Base-by-base conservation (phyloP, 495 filamentous ascomycete species). In the Oleoguttula mirabilis region DNA sequence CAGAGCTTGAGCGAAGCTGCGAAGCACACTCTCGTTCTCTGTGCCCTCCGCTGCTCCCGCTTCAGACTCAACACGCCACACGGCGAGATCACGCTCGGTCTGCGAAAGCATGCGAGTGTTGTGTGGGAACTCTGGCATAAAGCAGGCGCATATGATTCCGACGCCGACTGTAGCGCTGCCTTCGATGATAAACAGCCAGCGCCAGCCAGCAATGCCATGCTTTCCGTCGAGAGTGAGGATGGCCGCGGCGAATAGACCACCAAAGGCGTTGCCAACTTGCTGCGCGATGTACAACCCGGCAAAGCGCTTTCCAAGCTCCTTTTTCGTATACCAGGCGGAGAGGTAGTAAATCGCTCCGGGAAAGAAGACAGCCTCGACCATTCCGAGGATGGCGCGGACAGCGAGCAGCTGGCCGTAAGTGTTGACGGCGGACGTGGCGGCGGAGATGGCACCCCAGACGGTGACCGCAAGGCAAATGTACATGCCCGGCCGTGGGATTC, bases 261-360 rank as follows among this genome's bases (percentile, higher is more conserved):
- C 68, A 31, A 71, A 51, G 31, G 73, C 67, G 41, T 66, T 63
- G 21, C 61, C 61, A 3, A 68, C 63, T 34, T 75, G 77, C 55
- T 83, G 92, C 0, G 65, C 59, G 0, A 66, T 64, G 69, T 70
- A 75, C 55, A 76, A 73, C 54, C 56, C 67, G 1, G 63, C 51
- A 2, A 76, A 52, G 3, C 72, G 61, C 4, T 62, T 61, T 0
- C 69, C 63, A 3, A 76, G 64, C 51, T 76, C 71, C 8, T 55
- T 58, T n/a, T 60, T 56, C 52, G 65, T 63, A 45, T 73, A 74
- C 42, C 65, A 73, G 52, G 73, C 73, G 11, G 66, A 66, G 32
- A 74, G 54, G 55, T 66, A 75, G 6, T 75, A 58, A 6, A 76
- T 62, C 35, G 62, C 61, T 36, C 67, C 65, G n/a, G 43, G 52